Evolutionary conservation across 108 stramenopile species (phyloP).

Genomic region (Nannochloropsis oceanica): DNA sequence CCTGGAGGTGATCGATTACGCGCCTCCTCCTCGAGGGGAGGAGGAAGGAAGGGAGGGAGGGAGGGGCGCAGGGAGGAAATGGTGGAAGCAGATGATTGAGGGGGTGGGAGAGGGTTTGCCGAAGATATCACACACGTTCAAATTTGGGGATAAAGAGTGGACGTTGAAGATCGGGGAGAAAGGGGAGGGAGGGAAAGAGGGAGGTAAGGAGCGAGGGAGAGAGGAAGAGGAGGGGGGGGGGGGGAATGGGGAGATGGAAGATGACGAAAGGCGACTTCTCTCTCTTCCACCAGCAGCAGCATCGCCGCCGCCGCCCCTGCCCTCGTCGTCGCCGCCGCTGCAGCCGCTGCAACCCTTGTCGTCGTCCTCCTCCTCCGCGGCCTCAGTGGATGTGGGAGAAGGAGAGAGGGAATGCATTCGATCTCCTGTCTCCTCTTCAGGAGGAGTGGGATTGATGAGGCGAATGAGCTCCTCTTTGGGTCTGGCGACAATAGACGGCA

Average conservation of each 20-base stretch:
- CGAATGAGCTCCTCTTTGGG: too few species aligned
- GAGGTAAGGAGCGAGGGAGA: neutral
- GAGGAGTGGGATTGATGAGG: too few species aligned
- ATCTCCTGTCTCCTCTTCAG: too few species aligned
- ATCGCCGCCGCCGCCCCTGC: too few species aligned
- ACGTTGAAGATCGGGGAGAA: neutral
- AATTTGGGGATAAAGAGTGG: neutral
- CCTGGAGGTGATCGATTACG: constrained; percentile 69
- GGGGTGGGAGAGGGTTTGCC: neutral
- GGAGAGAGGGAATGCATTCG: too few species aligned
- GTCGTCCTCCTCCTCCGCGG: neutral
- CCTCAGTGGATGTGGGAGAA: too few species aligned
- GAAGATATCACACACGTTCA: neutral
- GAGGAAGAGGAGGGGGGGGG: neutral
- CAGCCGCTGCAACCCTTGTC: neutral
- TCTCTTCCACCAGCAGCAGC: too few species aligned
- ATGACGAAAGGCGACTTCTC: too few species aligned
- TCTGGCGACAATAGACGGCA: neutral
- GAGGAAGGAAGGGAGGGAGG: neutral
- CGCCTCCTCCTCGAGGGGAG: neutral
- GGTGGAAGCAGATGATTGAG: neutral
- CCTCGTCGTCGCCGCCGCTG: too few species aligned
- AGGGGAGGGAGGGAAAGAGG: neutral
- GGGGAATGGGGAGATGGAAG: neutral
- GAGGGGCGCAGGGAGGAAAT: neutral